Percentiles rank a stretch among this genome's conserved stretches.
Conservation (phyloP, 257 asterid genomes). For the Solanum medicagineum region DNA sequence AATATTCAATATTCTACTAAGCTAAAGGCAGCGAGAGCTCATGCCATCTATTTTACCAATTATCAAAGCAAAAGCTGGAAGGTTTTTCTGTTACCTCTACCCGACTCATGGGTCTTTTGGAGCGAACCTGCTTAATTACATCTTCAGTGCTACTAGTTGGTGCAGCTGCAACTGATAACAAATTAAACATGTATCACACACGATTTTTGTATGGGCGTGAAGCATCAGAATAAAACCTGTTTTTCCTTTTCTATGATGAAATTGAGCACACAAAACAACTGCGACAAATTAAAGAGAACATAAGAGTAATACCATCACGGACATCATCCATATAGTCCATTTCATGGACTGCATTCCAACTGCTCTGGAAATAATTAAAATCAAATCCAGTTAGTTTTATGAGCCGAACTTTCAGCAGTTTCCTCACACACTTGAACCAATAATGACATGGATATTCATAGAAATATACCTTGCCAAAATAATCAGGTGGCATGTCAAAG, state of each 20-base stretch:
- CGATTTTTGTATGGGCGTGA: neutral
- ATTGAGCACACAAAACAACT: neutral
- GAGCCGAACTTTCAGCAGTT: neutral
- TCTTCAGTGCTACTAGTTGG: conserved; percentile 60
- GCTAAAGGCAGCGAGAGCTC: neutral
- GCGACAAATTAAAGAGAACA: neutral
- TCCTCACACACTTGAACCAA: neutral
- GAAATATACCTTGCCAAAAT: conserved; percentile 42
- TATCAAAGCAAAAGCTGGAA: neutral
- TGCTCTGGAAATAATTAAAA: conserved; percentile 29
- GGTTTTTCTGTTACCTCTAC: conserved; percentile 43
- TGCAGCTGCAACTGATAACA: conserved; percentile 18
- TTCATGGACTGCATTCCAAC: conserved; percentile 53
- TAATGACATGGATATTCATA: neutral
- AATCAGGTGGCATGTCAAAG: conserved; percentile 48
- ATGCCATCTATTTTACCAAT: neutral
- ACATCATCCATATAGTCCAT: conserved; percentile 40
- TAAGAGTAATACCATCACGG: conserved; percentile 26
- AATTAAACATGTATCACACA: neutral
- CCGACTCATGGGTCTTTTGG: conserved; percentile 68
- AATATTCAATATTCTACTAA: too few species aligned
- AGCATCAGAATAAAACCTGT: neutral
- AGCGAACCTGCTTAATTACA: conserved; percentile 70
- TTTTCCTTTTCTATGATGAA: neutral
- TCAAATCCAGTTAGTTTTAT: neutral